These are phyloP conservation scores for Plasmopara viticola DNA, from an alignment of 352 stramenopile species.

Conservation along the genomic window DNA sequence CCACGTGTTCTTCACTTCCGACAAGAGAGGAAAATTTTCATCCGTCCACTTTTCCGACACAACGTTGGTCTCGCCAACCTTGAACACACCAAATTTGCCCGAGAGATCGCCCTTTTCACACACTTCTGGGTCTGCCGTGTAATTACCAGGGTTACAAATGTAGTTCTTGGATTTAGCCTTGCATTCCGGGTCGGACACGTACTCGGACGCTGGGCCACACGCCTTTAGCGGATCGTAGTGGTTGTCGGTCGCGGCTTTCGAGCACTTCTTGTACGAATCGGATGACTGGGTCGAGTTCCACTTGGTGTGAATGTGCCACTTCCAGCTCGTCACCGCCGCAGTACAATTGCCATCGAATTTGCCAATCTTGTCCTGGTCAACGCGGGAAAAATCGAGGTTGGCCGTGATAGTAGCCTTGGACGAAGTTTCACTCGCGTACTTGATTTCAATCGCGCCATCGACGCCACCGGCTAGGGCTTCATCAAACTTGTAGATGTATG, in stretches of 20 bases:
- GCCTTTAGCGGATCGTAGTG: conserved; percentile 48
- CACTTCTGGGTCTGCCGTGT: conserved; percentile 26
- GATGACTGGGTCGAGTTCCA: conserved; percentile 32
- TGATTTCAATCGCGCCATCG: conserved; percentile 29
- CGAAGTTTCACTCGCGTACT: conserved; percentile 27
- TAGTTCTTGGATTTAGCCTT: conserved; percentile 31
- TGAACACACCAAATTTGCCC: conserved; percentile 46
- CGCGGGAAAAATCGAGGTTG: conserved; percentile 34
- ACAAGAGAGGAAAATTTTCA: conserved; percentile 32
- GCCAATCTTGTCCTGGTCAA: conserved; percentile 20
- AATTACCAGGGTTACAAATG: conserved; percentile 34
- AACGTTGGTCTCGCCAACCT: conserved; percentile 16
- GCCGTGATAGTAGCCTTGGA: conserved; percentile 29
- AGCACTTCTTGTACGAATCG: conserved; percentile 37
- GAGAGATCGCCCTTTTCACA: conserved; percentile 58
- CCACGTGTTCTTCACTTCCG: conserved; percentile 39
- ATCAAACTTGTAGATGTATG: conserved; percentile 42
- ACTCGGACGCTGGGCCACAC: conserved; percentile 45
- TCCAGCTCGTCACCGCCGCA: conserved; percentile 31
- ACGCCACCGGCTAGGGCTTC: conserved; percentile 25
- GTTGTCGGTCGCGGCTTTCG: conserved; percentile 34
- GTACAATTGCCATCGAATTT: conserved; percentile 37
- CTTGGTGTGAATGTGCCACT: conserved; percentile 56
- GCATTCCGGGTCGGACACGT: conserved; percentile 21
- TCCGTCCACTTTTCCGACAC: conserved; percentile 35